Conservation (phyloP, 2,329 filamentous ascomycete genomes). For the Sporothrix pseudoabietina region DNA sequence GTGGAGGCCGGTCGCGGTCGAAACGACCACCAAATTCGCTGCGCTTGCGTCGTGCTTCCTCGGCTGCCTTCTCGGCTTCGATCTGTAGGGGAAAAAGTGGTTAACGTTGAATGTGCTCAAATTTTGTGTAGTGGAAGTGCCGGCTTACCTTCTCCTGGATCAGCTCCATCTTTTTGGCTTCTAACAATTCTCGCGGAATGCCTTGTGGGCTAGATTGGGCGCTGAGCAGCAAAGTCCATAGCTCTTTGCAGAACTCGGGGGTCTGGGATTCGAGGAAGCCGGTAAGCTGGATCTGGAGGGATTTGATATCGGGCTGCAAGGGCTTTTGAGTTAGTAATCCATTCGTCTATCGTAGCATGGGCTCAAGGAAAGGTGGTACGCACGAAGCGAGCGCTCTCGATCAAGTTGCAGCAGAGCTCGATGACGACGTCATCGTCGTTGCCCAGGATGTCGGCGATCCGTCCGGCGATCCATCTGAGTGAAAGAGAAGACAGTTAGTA, state of each 20-base stretch:
- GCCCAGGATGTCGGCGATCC: conserved; percentile 84
- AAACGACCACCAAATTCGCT: conserved; percentile 52
- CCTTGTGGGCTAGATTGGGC: conserved; percentile 86
- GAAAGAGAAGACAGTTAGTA: conserved; percentile 24
- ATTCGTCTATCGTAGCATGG: too few relatives aligned
- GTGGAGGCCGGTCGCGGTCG: conserved; percentile 49
- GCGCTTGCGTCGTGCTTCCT: conserved; percentile 70
- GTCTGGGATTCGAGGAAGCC: conserved; percentile 96
- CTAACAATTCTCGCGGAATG: conserved; percentile 89
- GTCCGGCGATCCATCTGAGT: conserved; percentile 87
- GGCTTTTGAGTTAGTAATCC: not conserved
- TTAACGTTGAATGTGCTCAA: not conserved
- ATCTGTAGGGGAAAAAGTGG: conserved; percentile 54
- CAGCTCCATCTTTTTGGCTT: conserved; percentile 93
- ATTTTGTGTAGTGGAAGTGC: too few relatives aligned
- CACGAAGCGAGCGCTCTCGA: conserved; percentile 77
- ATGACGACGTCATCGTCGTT: conserved; percentile 95
- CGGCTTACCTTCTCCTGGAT: conserved; percentile 85
- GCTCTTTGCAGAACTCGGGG: conserved; percentile 82
- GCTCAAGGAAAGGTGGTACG: conserved; percentile 42
- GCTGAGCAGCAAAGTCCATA: conserved; percentile 90
- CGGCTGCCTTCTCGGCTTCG: conserved; percentile 78
- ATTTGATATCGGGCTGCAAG: conserved; percentile 86
- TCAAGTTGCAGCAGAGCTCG: conserved; percentile 72
- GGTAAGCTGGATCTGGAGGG: conserved; percentile 88